Evolutionary conservation across 2,329 filamentous ascomycete genomes (phyloP).

Genomic region (Trichoderma sp.): DNA sequence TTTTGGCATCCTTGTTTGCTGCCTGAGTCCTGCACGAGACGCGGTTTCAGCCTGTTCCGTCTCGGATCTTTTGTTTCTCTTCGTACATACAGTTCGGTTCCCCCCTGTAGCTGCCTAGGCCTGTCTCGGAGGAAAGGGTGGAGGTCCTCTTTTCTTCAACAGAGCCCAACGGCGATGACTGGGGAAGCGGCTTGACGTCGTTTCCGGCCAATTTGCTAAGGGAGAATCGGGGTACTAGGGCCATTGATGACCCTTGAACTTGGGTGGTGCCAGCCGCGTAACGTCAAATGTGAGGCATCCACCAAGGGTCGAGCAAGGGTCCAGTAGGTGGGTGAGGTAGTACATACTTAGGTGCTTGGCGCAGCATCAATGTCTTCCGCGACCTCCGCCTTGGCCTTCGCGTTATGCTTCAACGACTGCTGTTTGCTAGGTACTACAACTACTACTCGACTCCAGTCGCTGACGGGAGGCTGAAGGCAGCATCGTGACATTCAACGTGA

Average conservation of each 20-base stretch:
- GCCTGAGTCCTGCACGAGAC: not conserved
- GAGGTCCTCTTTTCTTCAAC: conserved; percentile 9
- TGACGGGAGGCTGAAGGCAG: no score
- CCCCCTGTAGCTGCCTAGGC: conserved; percentile 7
- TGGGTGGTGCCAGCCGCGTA: no score
- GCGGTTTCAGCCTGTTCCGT: not conserved
- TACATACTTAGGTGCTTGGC: no score
- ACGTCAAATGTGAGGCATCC: no score
- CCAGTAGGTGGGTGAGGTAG: no score
- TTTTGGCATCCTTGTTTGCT: not conserved
- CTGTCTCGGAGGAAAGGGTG: no score
- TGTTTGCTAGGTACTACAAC: not conserved
- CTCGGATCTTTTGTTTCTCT: not conserved
- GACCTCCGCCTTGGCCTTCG: not conserved
- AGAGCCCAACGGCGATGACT: conserved; percentile 11
- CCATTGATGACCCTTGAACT: not conserved
- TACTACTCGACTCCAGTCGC: no score
- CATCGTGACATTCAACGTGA: no score
- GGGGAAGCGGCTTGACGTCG: conserved; percentile 20
- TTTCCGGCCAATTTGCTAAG: not conserved
- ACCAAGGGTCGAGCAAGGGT: not conserved
- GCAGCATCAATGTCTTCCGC: not conserved
- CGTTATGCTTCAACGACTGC: not conserved
- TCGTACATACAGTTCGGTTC: no score
- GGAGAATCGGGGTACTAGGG: conserved; percentile 1